Conservation (phyloP, 192 early-diverging fungal species). For the Coemansia guatemalensis region DNA sequence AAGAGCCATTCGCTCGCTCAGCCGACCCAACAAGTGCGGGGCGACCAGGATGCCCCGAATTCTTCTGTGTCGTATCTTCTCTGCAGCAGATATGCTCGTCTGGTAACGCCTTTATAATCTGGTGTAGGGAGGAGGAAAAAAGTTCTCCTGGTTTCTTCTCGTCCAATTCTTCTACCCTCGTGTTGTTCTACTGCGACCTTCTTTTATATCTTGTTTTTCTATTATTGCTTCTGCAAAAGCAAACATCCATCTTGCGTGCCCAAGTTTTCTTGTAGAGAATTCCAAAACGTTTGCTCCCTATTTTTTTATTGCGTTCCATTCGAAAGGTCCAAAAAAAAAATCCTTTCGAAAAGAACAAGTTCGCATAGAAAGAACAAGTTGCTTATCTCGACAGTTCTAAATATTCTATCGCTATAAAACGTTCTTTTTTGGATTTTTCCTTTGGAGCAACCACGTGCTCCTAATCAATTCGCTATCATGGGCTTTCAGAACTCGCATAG, state of each 20-base stretch:
- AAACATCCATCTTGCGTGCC: neutral
- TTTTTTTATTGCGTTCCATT: neutral
- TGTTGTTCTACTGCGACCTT: neutral
- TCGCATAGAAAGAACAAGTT: constrained; percentile 8
- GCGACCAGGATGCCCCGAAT: neutral
- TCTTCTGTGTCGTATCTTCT: neutral
- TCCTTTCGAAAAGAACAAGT: neutral
- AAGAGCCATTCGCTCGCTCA: neutral
- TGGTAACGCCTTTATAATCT: neutral
- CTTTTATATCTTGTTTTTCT: neutral
- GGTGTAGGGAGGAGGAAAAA: neutral
- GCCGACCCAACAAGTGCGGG: neutral
- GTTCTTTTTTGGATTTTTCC: neutral
- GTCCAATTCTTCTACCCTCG: neutral
- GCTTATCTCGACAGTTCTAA: neutral
- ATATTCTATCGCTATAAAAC: neutral
- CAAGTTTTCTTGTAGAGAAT: too few species aligned
- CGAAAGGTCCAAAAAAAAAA: too few species aligned
- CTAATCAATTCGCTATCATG: constrained; percentile 7
- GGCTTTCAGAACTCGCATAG: constrained; percentile 36
- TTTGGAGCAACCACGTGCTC: neutral
- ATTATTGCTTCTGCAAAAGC: too few species aligned
- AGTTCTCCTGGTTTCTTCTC: neutral
- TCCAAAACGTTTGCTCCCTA: neutral
- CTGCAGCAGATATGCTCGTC: neutral